phyloP scores from a whole-genome alignment of 805 yeast species.

The Lipomyces yamadae region DNA sequence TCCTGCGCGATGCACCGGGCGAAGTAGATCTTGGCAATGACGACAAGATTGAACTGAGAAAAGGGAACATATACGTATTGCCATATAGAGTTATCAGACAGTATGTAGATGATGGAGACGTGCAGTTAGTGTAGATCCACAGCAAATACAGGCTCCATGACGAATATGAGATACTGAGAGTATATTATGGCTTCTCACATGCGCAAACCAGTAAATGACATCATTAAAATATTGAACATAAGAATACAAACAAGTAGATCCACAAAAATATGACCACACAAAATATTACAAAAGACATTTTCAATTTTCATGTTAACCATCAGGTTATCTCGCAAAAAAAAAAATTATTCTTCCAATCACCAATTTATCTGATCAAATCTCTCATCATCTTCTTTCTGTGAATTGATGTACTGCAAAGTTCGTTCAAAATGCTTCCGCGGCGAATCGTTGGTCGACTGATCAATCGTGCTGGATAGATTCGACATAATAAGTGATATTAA shows the following conservation, averaged over 20 bases:
- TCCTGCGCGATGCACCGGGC: constrained; percentile 49
- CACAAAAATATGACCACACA: not conserved
- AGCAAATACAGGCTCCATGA: not conserved
- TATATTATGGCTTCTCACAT: not conserved
- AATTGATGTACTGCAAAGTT: constrained; percentile 69
- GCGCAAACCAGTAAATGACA: not conserved
- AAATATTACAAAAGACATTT: not conserved
- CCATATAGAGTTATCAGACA: constrained; percentile 61
- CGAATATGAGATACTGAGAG: not conserved
- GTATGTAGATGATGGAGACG: constrained; percentile 48
- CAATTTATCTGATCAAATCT: constrained; percentile 49
- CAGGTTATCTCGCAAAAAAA: not conserved
- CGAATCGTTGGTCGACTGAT: constrained; percentile 44
- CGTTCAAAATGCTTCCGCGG: constrained; percentile 67
- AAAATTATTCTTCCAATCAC: constrained; percentile 9
- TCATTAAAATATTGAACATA: not conserved
- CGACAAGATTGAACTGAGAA: constrained; percentile 58
- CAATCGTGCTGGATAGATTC: constrained; percentile 42
- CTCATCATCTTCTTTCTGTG: constrained; percentile 71
- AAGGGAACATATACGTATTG: constrained; percentile 75
- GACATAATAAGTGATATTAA: constrained; percentile 72
- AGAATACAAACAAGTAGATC: not conserved
- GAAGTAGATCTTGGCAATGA: constrained; percentile 55
- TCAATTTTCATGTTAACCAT: not conserved
- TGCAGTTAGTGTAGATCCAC: constrained; percentile 20